Evolutionary conservation across 768 basidiomycete species (phyloP), one percentile per base, ranked within the genome.

Genomic region (Boletus huronensis): DNA sequence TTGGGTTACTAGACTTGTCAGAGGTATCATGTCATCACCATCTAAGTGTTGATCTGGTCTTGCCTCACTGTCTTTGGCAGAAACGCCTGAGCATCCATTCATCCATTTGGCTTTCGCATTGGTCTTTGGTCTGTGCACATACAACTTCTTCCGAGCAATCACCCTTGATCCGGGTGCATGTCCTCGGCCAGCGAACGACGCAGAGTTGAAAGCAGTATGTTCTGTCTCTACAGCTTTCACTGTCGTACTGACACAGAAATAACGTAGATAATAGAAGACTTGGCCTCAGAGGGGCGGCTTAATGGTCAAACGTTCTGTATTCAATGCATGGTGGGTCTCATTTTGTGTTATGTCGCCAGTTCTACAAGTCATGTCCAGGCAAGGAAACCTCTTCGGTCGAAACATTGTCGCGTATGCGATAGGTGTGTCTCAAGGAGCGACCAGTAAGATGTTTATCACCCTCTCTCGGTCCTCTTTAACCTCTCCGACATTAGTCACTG

Each of bases 231-330:
- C 6, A 10, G 21, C 41, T 25, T 48, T 35, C 14, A 6, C 17
- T 13, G 14, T 35, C 9, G 2, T 13, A 5, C 40, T 55, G 29
- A 55, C 36, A 48, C 31, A 39, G 50, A n/a, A 44, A 40, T 28
- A 25, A 36, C 7, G 17, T 19, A 95, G 92, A 82, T 91, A 35
- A 87, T 99, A 45, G 95, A 98, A 67, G 91, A 93, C 28, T 76
- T 98, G 17, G 91, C 94, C 14, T 87, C 88, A 10, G 84, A 87
- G 65, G 93, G 94, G 16, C 78, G 88, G 17, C 74, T 99, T 26
- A 98, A 98, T 68, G 95, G 96, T 1, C 93, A 94, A 69, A 93
- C 93, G 10, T 98, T 98, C 70, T 98, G 97, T 65, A 88, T 99
- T 48, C 83, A 87, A 55, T 98, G 96, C 73, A 93, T 98, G 93